phyloP scores from a whole-genome alignment of 345 rosid species.

The Acer campestre region DNA sequence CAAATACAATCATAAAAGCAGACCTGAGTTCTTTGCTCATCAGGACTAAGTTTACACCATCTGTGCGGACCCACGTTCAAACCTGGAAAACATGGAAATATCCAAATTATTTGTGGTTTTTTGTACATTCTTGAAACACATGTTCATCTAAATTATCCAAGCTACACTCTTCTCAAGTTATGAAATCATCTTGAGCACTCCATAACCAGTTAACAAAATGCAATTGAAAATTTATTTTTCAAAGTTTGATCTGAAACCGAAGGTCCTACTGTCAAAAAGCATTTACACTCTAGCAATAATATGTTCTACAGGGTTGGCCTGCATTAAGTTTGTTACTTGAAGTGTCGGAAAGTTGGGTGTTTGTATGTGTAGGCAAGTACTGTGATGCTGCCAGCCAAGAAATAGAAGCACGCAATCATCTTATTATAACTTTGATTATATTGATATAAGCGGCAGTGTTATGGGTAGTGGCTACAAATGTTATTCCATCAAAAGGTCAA shows the following conservation, averaged over 20 bases:
- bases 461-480: neutral
- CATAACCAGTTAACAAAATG: neutral
- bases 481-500: slow-evolving; percentile 5
- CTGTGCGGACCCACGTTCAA: slow-evolving; percentile 84
- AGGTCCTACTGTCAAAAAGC: neutral
- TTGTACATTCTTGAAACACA: slow-evolving; percentile 2
- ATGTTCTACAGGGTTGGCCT: neutral
- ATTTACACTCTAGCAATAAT: neutral
- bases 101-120: slow-evolving; percentile 16
- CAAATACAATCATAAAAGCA: slow-evolving; percentile 10
- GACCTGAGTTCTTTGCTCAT: slow-evolving; percentile 88
- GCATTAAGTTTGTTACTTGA: neutral
- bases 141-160: slow-evolving; percentile 8
- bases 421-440: neutral
- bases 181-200: neutral
- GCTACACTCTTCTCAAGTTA: neutral
- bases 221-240: neutral
- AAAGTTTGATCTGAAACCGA: neutral
- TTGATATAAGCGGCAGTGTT: neutral
- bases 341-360: neutral
- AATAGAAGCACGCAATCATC: slow-evolving; percentile 17
- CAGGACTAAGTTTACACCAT: slow-evolving; percentile 49
- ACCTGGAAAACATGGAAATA: slow-evolving; percentile 41
- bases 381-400: neutral
- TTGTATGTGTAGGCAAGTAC: neutral